These are phyloP conservation scores for Aspergillus fijiensis DNA, from an alignment of 2,329 filamentous ascomycete genomes.

Conservation along the genomic window DNA sequence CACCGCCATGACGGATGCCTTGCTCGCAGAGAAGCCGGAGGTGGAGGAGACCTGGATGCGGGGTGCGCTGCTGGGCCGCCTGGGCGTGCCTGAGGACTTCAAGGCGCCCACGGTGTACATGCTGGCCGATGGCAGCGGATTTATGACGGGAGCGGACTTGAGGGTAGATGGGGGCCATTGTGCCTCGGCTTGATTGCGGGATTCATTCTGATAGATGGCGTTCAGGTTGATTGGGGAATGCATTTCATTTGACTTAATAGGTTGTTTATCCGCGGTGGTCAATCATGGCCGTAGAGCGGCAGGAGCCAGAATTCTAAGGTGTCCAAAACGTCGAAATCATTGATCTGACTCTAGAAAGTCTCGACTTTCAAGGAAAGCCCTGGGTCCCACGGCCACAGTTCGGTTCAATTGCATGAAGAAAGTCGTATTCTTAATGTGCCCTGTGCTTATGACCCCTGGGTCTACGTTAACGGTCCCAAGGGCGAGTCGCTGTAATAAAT, in stretches of 20 bases:
- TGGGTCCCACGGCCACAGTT: too few species aligned
- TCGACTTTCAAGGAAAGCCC: neutral
- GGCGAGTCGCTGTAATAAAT: neutral
- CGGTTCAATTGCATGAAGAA: neutral
- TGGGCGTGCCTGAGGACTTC: conserved; percentile 49
- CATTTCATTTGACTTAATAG: neutral
- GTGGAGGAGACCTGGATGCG: conserved; percentile 55
- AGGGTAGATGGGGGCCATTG: conserved; percentile 43
- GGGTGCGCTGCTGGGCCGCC: conserved; percentile 50
- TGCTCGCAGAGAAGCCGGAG: conserved; percentile 49
- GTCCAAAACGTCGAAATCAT: too few species aligned
- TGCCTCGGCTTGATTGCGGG: conserved; percentile 29
- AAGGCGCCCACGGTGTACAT: conserved; percentile 39
- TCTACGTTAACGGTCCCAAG: neutral
- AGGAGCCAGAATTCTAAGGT: too few species aligned
- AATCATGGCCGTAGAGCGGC: neutral
- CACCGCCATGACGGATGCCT: conserved; percentile 50
- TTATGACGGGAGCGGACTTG: conserved; percentile 43
- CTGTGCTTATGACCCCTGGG: neutral
- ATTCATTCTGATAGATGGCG: neutral
- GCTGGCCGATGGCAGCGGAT: conserved; percentile 39
- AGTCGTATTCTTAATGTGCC: neutral
- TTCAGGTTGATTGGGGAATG: neutral
- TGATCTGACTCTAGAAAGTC: neutral
- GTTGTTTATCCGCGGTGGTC: neutral